A percentile compares a stretch with the other conserved stretches of the same genome.
phyloP scores from a whole-genome alignment of 2,329 filamentous ascomycete species.

The Parastagonospora nodorum region DNA sequence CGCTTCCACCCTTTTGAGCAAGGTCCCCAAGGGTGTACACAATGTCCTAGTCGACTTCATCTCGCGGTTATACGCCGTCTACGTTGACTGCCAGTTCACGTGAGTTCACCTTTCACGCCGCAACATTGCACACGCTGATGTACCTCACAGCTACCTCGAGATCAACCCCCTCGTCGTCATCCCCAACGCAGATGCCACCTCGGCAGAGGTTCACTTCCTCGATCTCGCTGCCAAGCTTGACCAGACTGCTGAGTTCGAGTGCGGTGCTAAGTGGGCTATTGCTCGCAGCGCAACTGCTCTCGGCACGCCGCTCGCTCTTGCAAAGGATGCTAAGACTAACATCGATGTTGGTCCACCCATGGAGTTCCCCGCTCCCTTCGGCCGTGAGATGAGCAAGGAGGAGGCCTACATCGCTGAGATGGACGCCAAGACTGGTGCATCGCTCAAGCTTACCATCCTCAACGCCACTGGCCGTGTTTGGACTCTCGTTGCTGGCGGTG shows the following conservation, averaged over 20 bases:
- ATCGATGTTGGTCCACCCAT: constrained; percentile 97
- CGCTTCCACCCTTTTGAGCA: constrained; percentile 80
- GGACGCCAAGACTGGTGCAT: constrained; percentile 98
- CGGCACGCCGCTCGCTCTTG: constrained; percentile 70
- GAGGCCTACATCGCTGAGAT: constrained; percentile 99
- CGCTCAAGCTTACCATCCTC: constrained; percentile 95
- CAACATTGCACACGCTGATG: constrained; percentile 16
- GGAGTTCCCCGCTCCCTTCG: constrained; percentile 98
- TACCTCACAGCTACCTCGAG: constrained; percentile 74
- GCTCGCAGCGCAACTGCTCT: constrained; percentile 88
- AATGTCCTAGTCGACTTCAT: constrained; percentile 99
- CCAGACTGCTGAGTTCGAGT: constrained; percentile 99
- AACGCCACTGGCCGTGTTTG: constrained; percentile 92
- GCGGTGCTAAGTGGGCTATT: constrained; percentile 98
- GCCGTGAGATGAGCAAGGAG: constrained; percentile 97
- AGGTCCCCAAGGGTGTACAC: constrained; percentile 94
- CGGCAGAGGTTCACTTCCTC: constrained; percentile 94
- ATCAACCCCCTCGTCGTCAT: constrained; percentile 99
- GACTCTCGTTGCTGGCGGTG: constrained; percentile 98
- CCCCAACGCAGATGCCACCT: constrained; percentile 89
- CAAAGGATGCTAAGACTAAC: constrained; percentile 76
- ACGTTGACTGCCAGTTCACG: constrained; percentile 99
- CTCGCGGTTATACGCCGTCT: constrained; percentile 95
- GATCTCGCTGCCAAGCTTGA: constrained; percentile 98
- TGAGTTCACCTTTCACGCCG: constrained; percentile 26